A percentile compares a stretch with the other conserved stretches of the same genome.
phyloP scores from a whole-genome alignment of 331 rosid species.

The Prunus yedoensis region DNA sequence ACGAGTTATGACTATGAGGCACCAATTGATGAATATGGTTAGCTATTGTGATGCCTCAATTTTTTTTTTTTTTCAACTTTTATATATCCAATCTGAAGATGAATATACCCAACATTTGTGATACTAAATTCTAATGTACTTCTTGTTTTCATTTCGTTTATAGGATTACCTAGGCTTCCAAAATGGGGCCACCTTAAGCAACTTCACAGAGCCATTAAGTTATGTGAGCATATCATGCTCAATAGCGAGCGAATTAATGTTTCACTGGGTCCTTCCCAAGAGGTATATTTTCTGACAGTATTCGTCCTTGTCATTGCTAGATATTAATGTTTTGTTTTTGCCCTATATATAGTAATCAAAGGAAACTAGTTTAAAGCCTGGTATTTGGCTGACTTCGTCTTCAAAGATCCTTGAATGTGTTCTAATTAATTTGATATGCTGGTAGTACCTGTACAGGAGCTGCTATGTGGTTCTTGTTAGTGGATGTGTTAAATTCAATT shows the following conservation, averaged over 20 bases:
- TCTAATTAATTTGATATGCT: neutral
- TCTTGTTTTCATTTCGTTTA: constrained; percentile 19
- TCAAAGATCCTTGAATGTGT: constrained; percentile 3
- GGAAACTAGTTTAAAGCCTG: neutral
- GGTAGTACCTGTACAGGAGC: neutral
- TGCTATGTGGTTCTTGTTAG: neutral
- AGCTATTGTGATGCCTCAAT: constrained; percentile 19
- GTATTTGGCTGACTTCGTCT: neutral
- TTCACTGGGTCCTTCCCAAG: constrained; percentile 70
- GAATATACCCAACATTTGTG: constrained; percentile 10
- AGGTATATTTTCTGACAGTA: constrained; percentile 48
- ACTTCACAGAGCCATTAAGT: constrained; percentile 82
- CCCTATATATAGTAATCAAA: neutral
- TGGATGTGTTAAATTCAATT: neutral
- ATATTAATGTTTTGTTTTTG: neutral
- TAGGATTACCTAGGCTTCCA: constrained; percentile 88
- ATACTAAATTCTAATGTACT: neutral
- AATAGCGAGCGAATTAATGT: constrained; percentile 49
- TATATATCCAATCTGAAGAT: neutral
- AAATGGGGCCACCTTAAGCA: constrained; percentile 98
- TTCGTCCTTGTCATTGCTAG: neutral
- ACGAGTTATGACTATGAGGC: constrained; percentile 98
- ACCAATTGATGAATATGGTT: constrained; percentile 93
- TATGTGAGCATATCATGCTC: constrained; percentile 67
- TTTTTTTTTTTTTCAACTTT: neutral